Base-by-base conservation (phyloP, 176 grass and related monocot genomes). In the Aegilops tauschii region DNA sequence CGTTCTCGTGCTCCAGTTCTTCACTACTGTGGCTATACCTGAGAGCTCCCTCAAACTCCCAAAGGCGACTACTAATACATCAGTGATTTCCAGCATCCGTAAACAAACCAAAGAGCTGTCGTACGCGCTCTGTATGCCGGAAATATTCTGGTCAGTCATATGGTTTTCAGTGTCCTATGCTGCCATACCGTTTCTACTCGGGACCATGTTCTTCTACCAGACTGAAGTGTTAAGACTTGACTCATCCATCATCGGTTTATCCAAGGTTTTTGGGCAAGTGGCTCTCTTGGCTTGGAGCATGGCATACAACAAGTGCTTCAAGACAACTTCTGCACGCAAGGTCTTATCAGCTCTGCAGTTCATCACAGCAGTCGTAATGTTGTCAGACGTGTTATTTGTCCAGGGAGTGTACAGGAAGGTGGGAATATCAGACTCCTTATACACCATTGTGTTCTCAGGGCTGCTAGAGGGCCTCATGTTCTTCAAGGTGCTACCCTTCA, bases 121-220 rank as follows among this genome's bases (percentile, higher is more conserved):
- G 2, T 74, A 62, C 21, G 94, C 90, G 1, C 86, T 97, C 34
- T 87, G 85, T 52, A 89, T 89, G 63, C 92, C 94, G 0, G 97
- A 93, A 86, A 97, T 97, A 47, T 92, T 82, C 37, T 73, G 72
- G 80, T 93, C 82, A 27, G 71, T 99, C 73, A 28, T 83, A 65
- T 97, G 97, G 97, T 94, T 99, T 84, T 91, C 89, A 81, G 40
- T 87, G 52, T 99, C 97, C 1, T 99, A 96, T 31, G 92, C 94
- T 3, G 23, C 87, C 67, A 86, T 94, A 85, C 97, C 97, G 28
- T 91, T 94, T 85, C 84, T 97, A 59, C 83, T 85, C 16, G 94
- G 97, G 72, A 94, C 94, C 20, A 99, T 97, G 97, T 99, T 99
- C 86, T 99, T 96, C 83, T 99, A 97, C 69, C 94, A 99, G 77